Evolutionary conservation across 164 flowering plant genomes (phyloP), one percentile per base, ranked within the genome.

Genomic region (Stephania japonica): DNA sequence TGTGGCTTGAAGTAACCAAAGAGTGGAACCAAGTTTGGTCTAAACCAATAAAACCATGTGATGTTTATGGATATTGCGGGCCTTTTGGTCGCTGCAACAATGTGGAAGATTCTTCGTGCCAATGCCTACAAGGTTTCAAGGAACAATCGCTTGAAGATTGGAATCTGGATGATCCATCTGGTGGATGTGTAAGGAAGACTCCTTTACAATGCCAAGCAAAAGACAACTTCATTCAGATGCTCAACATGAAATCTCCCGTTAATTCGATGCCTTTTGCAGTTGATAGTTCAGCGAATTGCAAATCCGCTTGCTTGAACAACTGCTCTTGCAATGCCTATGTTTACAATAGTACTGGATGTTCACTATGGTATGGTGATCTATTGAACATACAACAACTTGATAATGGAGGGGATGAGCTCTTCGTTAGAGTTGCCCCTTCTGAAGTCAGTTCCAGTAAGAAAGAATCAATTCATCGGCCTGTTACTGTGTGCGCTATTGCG

Each of bases 261-360:
- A 75, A 69, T 61, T 24, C 70, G 6, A 19, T n/a, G 21, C 4
- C 27, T n/a, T 53, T 10, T 23, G 12, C 18, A 42, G 74, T 41
- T 13, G 11, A 21, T 19, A 73, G 69, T 70, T 38, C 62, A 9
- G 67, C 61, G 9, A 73, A 67, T 21, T 83, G 85, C 70, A 42
- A 73, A 64, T 26, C 26, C 6, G 61, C 73, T 64, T 83, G 85
- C 70, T 67, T 69, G 53, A 72, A 53, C 14, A 76, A 66, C 16
- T 82, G 85, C 74, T 78, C 81, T 65, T 82, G 83, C 74, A 72
- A 43, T 70, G 80, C 79, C 71, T 81, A 76, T 69, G 41, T 76
- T 7, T 81, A 67, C 44, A 19, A 32, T 0, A 53, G 53, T 26
- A 24, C 42, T 65, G 69, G 27, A 72, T 82, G 84, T 65, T 70